Evolutionary conservation across 2,329 filamentous ascomycete species (phyloP).

Genomic region (Arthrobotrys pseudoclavata): DNA sequence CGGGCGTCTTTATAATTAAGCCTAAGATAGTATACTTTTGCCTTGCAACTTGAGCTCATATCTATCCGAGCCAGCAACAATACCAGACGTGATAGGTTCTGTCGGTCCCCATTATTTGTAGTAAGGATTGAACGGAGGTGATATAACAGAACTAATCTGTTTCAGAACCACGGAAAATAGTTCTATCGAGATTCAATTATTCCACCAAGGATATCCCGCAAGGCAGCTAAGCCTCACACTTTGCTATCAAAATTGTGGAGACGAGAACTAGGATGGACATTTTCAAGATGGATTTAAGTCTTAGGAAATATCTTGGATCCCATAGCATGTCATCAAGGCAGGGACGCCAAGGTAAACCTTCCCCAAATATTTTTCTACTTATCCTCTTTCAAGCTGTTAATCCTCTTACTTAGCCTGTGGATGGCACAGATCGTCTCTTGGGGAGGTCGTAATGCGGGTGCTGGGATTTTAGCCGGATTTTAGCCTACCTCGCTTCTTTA

Average conservation of each 20-base stretch:
- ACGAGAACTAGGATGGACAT: slow-evolving; percentile 7
- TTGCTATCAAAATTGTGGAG: slow-evolving; percentile 1
- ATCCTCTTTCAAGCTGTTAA: background rate
- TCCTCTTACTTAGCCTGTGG: slow-evolving; percentile 1
- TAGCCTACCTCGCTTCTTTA: slow-evolving; percentile 46
- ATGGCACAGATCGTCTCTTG: background rate
- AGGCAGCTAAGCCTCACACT: slow-evolving; percentile 1
- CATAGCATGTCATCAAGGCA: background rate
- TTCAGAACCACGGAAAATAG: slow-evolving; percentile 13
- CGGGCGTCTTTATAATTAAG: no score
- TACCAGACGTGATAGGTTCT: no score
- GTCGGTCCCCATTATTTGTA: background rate
- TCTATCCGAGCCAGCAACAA: no score
- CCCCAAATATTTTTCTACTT: background rate
- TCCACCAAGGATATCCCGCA: slow-evolving; percentile 41
- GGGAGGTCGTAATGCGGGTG: background rate
- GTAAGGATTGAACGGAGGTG: background rate
- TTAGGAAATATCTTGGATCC: background rate
- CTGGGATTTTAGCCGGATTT: slow-evolving; percentile 43
- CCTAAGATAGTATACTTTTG: no score
- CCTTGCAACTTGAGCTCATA: no score
- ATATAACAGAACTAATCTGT: background rate
- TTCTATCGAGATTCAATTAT: slow-evolving; percentile 18
- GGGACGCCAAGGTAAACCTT: background rate
- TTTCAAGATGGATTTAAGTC: background rate